Base-by-base conservation (phyloP, 768 basidiomycete species). In the Xerocomus potaroensis region DNA sequence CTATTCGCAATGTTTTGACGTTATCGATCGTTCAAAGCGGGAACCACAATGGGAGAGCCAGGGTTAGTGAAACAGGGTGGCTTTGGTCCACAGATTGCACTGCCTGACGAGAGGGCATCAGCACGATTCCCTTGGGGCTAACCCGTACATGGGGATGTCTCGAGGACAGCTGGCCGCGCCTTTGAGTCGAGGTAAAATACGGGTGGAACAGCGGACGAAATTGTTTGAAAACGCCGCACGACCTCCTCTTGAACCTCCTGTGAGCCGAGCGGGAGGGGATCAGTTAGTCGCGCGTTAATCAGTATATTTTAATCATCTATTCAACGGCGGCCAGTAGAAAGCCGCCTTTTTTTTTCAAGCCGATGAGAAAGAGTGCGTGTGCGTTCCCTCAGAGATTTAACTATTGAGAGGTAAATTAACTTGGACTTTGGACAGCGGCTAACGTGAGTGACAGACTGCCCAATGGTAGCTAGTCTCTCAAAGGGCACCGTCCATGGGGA, bases 401-500 rank as follows among this genome's bases (percentile, higher is more conserved):
- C 64, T 52, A 61, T 61, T 53, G 59, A 37, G n/a, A 48, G 63
- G 55, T 57, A 61, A 54, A 66, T 65, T 66, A 57, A 67, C 49
- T 35, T 31, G 32, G 34, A 53, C 49, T 35, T 49, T 22, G 15
- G 54, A 50, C 43, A 51, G 50, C 54, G 50, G 59, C 43, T 46
- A 46, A 45, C 34, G 35, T 12, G 32, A 39, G 31, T 37, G 45
- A 49, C 44, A 51, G 55, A 48, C 11, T 38, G 44, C 26, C 21
- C 14, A 52, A 39, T 35, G 54, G 63, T 48, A 50, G 54, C 49
- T 46, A 39, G 40, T 38, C 37, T 31, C 48, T 29, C 61, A 33
- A 31, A 33, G 48, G 40, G 36, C 26, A 37, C 35, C 34, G 38
- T 33, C 33, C 39, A 33, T 33, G 29, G 30, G 22, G 41, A 41